Conservation (phyloP, 495 filamentous ascomycete genomes). For the Penicillium dipodomyicola region DNA sequence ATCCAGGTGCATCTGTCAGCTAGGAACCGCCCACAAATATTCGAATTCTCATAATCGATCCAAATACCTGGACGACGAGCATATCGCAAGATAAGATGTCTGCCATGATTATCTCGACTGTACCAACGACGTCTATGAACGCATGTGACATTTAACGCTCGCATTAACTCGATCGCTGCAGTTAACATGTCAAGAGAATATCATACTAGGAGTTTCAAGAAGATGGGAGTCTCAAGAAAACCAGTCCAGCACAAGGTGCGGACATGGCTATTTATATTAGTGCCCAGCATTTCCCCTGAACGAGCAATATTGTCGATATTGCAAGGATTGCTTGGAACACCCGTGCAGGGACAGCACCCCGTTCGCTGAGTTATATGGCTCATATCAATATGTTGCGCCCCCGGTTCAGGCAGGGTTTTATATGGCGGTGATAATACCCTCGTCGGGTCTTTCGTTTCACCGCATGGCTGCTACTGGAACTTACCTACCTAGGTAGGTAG, state of each 20-base stretch:
- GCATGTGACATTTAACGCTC: not conserved
- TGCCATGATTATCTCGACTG: not conserved
- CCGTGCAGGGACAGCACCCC: not conserved
- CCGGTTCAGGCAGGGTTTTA: not conserved
- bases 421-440: conserved; percentile 3
- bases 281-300: not conserved
- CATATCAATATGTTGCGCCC: not conserved
- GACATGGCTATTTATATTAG: not conserved
- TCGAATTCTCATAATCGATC: not conserved
- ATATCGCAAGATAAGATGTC: not conserved
- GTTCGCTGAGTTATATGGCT: conserved; percentile 11
- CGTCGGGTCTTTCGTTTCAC: not conserved
- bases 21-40: not conserved
- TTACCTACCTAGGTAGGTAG: not conserved
- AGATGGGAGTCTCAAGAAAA: not conserved
- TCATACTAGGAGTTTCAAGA: not conserved
- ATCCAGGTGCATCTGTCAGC: no score
- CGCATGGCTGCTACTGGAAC: not conserved
- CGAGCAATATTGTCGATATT: not conserved
- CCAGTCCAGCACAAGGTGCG: not conserved
- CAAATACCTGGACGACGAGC: not conserved
- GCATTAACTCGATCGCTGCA: not conserved
- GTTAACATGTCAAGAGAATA: not conserved
- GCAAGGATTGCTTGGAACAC: not conserved
- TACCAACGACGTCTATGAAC: not conserved